Percentiles rank a stretch among this genome's conserved stretches.
phyloP scores from a whole-genome alignment of 2,329 filamentous ascomycete species.

The Ascochyta viciae-villosae region DNA sequence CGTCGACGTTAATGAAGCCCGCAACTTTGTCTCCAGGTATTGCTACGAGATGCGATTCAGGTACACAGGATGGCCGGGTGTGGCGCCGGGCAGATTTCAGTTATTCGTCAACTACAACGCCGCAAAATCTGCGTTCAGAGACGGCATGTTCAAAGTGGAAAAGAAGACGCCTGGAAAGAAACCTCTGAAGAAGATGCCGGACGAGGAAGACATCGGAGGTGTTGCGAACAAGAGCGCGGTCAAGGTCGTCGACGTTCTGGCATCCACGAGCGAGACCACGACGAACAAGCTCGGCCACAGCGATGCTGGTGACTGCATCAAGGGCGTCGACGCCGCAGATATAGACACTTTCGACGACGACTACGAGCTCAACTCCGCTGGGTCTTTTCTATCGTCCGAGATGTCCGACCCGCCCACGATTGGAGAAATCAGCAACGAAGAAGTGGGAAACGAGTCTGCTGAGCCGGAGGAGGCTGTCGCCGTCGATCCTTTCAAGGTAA shows the following conservation, averaged over 20 bases:
- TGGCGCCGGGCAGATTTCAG: slow-evolving; percentile 6
- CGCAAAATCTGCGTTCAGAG: slow-evolving; percentile 8
- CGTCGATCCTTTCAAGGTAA: slow-evolving; percentile 20
- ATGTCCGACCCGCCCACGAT: neutral
- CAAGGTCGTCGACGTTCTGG: neutral
- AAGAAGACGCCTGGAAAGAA: neutral
- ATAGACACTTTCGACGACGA: neutral
- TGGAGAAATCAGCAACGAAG: neutral
- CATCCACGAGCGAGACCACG: neutral
- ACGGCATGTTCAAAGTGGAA: slow-evolving; percentile 3
- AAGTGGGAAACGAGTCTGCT: neutral
- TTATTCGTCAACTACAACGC: slow-evolving; percentile 11
- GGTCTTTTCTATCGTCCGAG: neutral
- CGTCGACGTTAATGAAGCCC: slow-evolving; percentile 11
- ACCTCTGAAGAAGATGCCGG: neutral
- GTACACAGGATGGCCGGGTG: slow-evolving; percentile 5
- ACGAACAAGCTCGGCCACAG: neutral
- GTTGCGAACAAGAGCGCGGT: neutral
- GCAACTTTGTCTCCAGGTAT: slow-evolving; percentile 6
- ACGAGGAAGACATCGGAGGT: neutral
- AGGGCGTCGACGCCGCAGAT: neutral
- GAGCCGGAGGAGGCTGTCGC: neutral
- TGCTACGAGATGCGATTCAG: neutral
- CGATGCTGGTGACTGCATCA: neutral
- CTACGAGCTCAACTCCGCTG: neutral